Percentiles rank a stretch among this genome's conserved stretches.
These are phyloP conservation scores for Cavenderia fasciculata DNA, from an alignment of 78 protist genomes.

Conservation along the genomic window DNA sequence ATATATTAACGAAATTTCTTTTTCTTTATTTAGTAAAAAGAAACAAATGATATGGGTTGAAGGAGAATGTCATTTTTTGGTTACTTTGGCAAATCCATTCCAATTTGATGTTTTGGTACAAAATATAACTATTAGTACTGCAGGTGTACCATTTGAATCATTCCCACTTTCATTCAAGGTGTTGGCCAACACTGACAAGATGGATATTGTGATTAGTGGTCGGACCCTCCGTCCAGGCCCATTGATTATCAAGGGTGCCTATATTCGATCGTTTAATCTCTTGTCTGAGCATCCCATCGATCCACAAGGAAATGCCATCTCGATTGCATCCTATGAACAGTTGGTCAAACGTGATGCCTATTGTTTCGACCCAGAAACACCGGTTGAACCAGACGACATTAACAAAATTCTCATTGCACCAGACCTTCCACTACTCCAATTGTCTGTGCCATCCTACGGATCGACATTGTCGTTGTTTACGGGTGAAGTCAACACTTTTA, in stretches of 20 bases:
- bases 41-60: conserved; percentile 49
- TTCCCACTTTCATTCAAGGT: conserved; percentile 77
- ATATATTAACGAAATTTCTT: not conserved
- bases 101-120: conserved; percentile 72
- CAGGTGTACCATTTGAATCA: conserved; percentile 75
- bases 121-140: conserved; percentile 24
- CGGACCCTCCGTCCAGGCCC: conserved; percentile 47
- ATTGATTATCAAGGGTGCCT: conserved; percentile 62
- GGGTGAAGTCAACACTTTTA: conserved; percentile 15
- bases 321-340: conserved; percentile 11
- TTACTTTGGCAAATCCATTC: conserved; percentile 48
- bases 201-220: conserved; percentile 62
- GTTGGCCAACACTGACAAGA: conserved; percentile 21
- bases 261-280: conserved; percentile 37
- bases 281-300: conserved; percentile 51
- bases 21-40: not conserved
- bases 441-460: conserved; percentile 24
- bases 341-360: conserved; percentile 22
- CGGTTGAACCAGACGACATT: not conserved
- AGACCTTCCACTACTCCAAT: conserved; percentile 15
- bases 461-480: conserved; percentile 19
- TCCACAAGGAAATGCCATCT: conserved; percentile 52
- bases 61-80: conserved; percentile 46
- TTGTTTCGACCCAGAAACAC: conserved; percentile 21
- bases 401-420: conserved; percentile 32